A percentile compares a stretch with the other conserved stretches of the same genome.
These are phyloP conservation scores for Botryotinia convoluta DNA, from an alignment of 2,329 filamentous ascomycete species.

Conservation along the genomic window DNA sequence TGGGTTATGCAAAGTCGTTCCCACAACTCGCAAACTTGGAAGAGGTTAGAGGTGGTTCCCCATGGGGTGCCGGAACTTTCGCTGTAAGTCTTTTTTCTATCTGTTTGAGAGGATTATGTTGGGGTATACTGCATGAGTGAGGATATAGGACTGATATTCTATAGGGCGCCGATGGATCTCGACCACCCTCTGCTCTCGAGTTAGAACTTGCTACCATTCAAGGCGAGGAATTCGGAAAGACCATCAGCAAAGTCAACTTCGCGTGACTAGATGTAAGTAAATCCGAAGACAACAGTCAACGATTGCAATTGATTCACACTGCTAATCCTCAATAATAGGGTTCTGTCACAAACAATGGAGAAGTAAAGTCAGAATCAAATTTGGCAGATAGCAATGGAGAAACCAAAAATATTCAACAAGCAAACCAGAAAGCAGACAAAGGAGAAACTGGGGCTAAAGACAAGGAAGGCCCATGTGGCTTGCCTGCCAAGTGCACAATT, in stretches of 20 bases:
- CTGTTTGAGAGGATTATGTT: not conserved
- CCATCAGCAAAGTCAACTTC: constrained; percentile 67
- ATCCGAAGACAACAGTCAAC: not conserved
- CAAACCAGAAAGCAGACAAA: constrained; percentile 25
- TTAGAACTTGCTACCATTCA: constrained; percentile 76
- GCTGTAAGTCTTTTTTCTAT: constrained; percentile 48
- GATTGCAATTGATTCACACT: not conserved
- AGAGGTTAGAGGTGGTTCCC: constrained; percentile 80
- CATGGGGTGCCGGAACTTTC: constrained; percentile 96
- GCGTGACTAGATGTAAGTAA: constrained; percentile 68
- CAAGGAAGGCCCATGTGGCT: constrained; percentile 70
- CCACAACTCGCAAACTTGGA: constrained; percentile 63
- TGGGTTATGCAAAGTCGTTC: constrained; percentile 86
- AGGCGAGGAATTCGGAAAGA: constrained; percentile 80
- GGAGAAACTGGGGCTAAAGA: constrained; percentile 39
- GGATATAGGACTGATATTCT: constrained; percentile 22
- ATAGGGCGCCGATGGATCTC: constrained; percentile 69
- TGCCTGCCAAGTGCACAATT: constrained; percentile 72
- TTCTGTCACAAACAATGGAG: constrained; percentile 36
- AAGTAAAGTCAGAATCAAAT: not conserved
- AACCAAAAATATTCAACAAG: constrained; percentile 30
- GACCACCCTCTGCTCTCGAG: constrained; percentile 75
- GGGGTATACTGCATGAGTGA: not conserved
- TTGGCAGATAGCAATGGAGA: not conserved
- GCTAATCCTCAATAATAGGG: constrained; percentile 38